These are phyloP conservation scores for Rhizodiscina lignyota DNA, from an alignment of 495 filamentous ascomycete species.

Conservation along the genomic window DNA sequence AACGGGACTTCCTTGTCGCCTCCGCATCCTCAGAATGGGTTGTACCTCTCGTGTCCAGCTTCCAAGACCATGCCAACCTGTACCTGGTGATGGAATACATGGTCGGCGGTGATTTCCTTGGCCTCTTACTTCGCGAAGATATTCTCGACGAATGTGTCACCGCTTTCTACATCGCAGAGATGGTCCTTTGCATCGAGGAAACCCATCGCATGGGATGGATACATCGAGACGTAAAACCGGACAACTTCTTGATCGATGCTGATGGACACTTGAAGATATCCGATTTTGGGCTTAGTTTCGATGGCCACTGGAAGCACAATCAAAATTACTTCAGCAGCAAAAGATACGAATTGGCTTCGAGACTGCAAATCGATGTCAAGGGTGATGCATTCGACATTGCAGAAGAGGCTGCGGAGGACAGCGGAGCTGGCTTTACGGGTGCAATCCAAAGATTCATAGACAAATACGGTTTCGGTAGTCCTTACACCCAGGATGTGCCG, in stretches of 20 bases:
- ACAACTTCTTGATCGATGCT: conserved; percentile 83
- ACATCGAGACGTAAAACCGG: conserved; percentile 89
- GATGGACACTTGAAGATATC: conserved; percentile 88
- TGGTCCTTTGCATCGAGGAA: conserved; percentile 89
- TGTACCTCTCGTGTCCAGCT: conserved; percentile 72
- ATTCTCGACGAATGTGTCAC: conserved; percentile 61
- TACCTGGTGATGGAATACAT: conserved; percentile 97
- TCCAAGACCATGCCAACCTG: conserved; percentile 68
- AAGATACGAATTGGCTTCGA: conserved; percentile 56
- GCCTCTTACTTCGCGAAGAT: conserved; percentile 66
- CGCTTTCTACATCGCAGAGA: conserved; percentile 81
- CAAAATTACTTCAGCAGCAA: conserved; percentile 71
- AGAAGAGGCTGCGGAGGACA: conserved; percentile 31
- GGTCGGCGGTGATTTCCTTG: conserved; percentile 87
- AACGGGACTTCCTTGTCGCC: conserved; percentile 78
- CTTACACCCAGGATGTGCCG: conserved; percentile 5
- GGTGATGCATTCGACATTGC: conserved; percentile 60
- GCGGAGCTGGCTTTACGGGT: conserved; percentile 18
- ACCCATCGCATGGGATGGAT: conserved; percentile 77
- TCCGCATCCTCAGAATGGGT: conserved; percentile 75
- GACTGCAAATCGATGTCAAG: conserved; percentile 53
- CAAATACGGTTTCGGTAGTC: too few relatives aligned
- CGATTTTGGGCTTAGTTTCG: conserved; percentile 87
- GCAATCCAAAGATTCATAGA: not conserved
- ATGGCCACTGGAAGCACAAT: conserved; percentile 88